Conservation (phyloP, 306 rosid genomes). For the Urtica urens region DNA sequence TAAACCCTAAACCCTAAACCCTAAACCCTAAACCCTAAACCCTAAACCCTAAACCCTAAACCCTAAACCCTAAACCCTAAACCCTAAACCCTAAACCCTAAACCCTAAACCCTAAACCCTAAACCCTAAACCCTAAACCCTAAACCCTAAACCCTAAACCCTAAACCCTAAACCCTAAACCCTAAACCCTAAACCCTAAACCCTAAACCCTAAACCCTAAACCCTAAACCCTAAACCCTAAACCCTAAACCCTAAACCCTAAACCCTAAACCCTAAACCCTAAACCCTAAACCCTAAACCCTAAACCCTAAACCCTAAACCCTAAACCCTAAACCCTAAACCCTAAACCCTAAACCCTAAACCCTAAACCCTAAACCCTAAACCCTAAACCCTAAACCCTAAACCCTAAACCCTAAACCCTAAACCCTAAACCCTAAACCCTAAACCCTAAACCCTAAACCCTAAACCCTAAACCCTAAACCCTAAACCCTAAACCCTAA, state of each 20-base stretch:
- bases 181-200: neutral
- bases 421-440: conserved; percentile 11
- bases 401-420: conserved; percentile 12
- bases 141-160: too few species aligned
- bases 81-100: too few species aligned
- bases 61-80: too few species aligned
- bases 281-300: conserved; percentile 3
- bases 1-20: too few species aligned
- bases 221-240: neutral
- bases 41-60: too few species aligned
- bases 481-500: conserved; percentile 2
- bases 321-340: conserved; percentile 14
- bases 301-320: conserved; percentile 13
- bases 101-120: too few species aligned
- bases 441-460: neutral
- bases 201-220: conserved; percentile 4
- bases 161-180: conserved; percentile 1
- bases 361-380: conserved; percentile 10
- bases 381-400: conserved; percentile 14
- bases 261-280: conserved; percentile 4
- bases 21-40: too few species aligned
- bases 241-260: conserved; percentile 7
- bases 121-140: too few species aligned
- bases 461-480: neutral
- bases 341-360: conserved; percentile 7